These are phyloP conservation scores for Gaeumannomyces tritici DNA, from an alignment of 2,329 filamentous ascomycete genomes.

Conservation along the genomic window DNA sequence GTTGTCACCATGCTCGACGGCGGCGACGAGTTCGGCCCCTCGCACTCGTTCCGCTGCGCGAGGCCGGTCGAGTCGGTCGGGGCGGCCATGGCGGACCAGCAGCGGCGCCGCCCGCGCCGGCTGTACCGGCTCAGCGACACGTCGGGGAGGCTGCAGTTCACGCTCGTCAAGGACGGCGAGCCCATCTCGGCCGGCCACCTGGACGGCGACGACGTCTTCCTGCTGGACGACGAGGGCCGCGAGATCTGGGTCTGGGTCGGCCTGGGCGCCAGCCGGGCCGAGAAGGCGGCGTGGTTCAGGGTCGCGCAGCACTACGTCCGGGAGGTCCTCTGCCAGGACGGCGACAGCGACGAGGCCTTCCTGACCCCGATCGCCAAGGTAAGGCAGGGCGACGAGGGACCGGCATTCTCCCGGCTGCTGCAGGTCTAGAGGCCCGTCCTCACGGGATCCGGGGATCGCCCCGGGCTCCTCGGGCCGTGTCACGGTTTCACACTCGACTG, in stretches of 20 bases:
- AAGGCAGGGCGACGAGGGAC: conserved; percentile 43
- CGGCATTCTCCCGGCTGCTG: conserved; percentile 39
- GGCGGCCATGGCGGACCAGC: conserved; percentile 8
- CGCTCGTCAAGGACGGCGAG: conserved; percentile 45
- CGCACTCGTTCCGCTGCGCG: conserved; percentile 28
- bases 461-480: too few relatives aligned
- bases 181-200: conserved; percentile 37
- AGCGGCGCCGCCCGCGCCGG: conserved; percentile 15
- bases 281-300: conserved; percentile 51
- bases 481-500: too few relatives aligned
- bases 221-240: conserved; percentile 47
- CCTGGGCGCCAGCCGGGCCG: conserved; percentile 41
- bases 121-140: conserved; percentile 56
- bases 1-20: conserved; percentile 49
- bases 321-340: conserved; percentile 17
- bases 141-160: conserved; percentile 45
- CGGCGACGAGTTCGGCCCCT: conserved; percentile 27
- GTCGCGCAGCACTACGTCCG: conserved; percentile 47
- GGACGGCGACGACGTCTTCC: conserved; percentile 50
- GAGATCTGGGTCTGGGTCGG: conserved; percentile 61
- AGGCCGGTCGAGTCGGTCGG: conserved; percentile 26
- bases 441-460: background rate
- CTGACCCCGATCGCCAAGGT: conserved; percentile 47
- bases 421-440: conserved; percentile 10
- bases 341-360: conserved; percentile 22